Base-by-base conservation (phyloP, 768 basidiomycete species). In the Lepiota brunneoincarnata region DNA sequence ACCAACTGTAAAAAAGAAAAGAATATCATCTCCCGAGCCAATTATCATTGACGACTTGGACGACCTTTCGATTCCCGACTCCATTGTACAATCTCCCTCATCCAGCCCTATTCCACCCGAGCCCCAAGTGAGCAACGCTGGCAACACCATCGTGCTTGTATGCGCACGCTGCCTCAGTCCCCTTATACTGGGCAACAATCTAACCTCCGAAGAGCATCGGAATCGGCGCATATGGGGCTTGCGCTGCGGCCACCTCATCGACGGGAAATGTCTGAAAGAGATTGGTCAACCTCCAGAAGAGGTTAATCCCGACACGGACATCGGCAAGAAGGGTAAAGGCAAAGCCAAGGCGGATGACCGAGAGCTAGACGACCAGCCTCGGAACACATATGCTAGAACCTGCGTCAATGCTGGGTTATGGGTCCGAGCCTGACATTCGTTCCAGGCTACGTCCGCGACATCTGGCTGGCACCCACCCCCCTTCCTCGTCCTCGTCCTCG, bases 171-270 rank as follows among this genome's bases (percentile, higher is more conserved):
- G 90, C 57, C 68, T 77, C 20, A 84, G 84, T 55, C 85, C 86
- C 0, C 75, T 91, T 4, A 66, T 86, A 9, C 71, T 86, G 24
- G 74, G 78, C 43, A 72, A 73, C 1, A 78, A 75, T 11, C 71
- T 82, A n/a, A 69, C 72, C 14, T 68, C 69, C 4, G 69, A 74
- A 41, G 82, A 81, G 34, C 72, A 69, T 37, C 70, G 70, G 37
- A 68, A 67, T 35, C 71, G 75, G 49, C 76, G 79, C 39, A 69
- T 91, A 6, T 91, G 88, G 89, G 82, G 78, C 1, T 68, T 92
- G 56, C 73, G 86, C 37, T 92, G 89, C 49, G 89, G 89, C 0
- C 90, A 92, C 63, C 67, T 92, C 60, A 75, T 91, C 0, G 89
- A 91, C 58, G 90, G 87, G 45, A 88, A 86, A 65, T 92, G 89